phyloP scores from a whole-genome alignment of 2,329 filamentous ascomycete species.

The Pestalotiopsis sp. region DNA sequence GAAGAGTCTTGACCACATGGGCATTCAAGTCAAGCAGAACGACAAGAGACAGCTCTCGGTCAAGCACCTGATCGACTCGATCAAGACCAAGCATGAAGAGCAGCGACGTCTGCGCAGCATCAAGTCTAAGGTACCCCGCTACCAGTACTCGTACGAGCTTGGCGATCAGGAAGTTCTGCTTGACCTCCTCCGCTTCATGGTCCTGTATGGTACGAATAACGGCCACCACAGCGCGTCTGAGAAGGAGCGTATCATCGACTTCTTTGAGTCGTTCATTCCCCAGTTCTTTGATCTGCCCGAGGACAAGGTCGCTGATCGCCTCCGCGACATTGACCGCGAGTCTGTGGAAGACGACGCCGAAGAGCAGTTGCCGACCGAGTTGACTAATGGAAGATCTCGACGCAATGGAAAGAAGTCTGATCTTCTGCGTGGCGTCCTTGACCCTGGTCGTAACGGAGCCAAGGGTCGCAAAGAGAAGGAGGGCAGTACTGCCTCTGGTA shows the following conservation, averaged over 20 bases:
- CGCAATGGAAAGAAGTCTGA: conserved; percentile 78
- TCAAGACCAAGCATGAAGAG: conserved; percentile 92
- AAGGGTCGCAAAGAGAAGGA: conserved; percentile 74
- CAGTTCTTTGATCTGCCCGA: conserved; percentile 76
- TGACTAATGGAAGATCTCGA: conserved; percentile 67
- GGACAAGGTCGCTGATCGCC: conserved; percentile 66
- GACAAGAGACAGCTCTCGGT: conserved; percentile 92
- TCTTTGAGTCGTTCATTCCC: conserved; percentile 76
- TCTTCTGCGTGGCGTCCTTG: conserved; percentile 83
- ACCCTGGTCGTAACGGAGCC: conserved; percentile 73
- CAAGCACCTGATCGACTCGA: conserved; percentile 87
- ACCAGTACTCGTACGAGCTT: conserved; percentile 79
- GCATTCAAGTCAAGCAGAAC: conserved; percentile 80
- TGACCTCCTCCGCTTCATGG: conserved; percentile 63
- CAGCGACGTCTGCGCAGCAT: conserved; percentile 73
- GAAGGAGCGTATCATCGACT: conserved; percentile 72
- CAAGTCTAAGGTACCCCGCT: conserved; percentile 61
- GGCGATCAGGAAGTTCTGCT: conserved; percentile 69
- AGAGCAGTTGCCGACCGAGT: conserved; percentile 70
- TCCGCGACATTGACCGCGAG: conserved; percentile 69
- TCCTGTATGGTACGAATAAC: conserved; percentile 67
- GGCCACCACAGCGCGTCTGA: conserved; percentile 72
- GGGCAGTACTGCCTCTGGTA: conserved; percentile 74
- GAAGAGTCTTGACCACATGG: conserved; percentile 96
- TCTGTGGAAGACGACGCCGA: conserved; percentile 79